These are phyloP conservation scores for Fraxinus angustifolia DNA, from an alignment of 305 asterid genomes.

Conservation along the genomic window DNA sequence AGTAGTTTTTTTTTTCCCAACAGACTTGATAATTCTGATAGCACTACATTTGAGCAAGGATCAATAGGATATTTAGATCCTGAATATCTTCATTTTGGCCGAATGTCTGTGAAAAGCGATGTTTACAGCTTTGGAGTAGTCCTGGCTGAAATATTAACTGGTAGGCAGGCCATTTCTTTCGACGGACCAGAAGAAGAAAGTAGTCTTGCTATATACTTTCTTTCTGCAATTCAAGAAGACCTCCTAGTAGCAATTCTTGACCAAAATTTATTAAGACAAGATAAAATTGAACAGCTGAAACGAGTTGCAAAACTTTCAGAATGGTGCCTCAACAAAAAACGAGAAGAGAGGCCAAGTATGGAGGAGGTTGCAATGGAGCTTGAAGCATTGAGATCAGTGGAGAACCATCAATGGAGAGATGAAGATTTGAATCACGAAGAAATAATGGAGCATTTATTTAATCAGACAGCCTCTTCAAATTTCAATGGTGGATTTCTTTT, in stretches of 20 bases:
- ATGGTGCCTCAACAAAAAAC: neutral
- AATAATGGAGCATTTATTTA: neutral
- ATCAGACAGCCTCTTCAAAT: neutral
- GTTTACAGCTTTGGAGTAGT: conserved; percentile 24
- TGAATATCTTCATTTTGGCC: conserved; percentile 13
- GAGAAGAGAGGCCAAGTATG: conserved; percentile 10
- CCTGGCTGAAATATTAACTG: conserved; percentile 20
- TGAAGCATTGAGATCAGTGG: neutral
- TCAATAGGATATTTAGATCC: conserved; percentile 23
- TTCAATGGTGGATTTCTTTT: neutral
- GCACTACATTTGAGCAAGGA: neutral
- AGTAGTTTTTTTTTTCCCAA: neutral
- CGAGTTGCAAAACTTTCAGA: neutral
- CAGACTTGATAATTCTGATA: neutral
- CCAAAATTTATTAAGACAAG: neutral
- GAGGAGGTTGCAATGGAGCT: conserved; percentile 14
- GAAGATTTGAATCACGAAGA: neutral
- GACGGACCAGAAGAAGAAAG: neutral
- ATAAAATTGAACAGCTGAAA: neutral
- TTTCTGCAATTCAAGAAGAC: neutral
- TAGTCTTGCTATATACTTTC: neutral
- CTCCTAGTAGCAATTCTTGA: neutral
- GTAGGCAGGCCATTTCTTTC: neutral
- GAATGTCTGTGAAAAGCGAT: conserved; percentile 14
- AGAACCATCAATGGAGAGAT: neutral